Evolutionary conservation across 2,329 filamentous ascomycete genomes (phyloP).

Genomic region (Colletotrichum gloeosporioides): DNA sequence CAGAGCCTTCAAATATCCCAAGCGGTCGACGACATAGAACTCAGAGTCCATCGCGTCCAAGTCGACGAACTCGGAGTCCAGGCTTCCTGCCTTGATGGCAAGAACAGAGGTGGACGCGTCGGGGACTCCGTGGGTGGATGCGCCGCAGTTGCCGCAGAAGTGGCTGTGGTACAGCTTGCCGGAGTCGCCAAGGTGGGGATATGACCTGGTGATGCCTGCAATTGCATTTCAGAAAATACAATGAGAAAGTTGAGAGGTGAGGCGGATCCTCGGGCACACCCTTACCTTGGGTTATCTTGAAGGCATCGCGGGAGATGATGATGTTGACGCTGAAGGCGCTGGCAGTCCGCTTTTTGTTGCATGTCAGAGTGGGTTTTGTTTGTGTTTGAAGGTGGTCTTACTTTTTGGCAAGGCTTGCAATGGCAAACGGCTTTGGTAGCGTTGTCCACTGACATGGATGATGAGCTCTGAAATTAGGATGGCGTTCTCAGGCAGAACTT

Average conservation of each 20-base stretch:
- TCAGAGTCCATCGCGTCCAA: background rate
- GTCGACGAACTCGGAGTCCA: background rate
- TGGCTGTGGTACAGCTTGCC: background rate
- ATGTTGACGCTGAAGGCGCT: background rate
- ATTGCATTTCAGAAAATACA: background rate
- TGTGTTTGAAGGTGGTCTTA: background rate
- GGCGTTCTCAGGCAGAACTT: background rate
- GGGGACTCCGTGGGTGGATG: background rate
- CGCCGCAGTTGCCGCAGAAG: background rate
- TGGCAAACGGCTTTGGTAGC: background rate
- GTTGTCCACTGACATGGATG: background rate
- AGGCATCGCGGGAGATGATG: background rate
- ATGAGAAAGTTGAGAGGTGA: background rate
- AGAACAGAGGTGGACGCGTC: background rate
- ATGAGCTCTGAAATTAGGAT: too few relatives aligned
- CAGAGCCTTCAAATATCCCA: background rate
- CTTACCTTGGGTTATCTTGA: background rate
- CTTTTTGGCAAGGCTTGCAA: background rate
- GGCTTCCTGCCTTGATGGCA: background rate
- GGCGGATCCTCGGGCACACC: background rate
- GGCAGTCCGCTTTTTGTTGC: background rate
- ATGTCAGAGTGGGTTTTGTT: too few relatives aligned
- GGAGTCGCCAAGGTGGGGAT: background rate
- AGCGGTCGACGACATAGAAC: background rate
- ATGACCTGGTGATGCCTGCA: background rate